Evolutionary conservation across 73 alveolate genomes (phyloP).

Genomic region (Stentor coeruleus): DNA sequence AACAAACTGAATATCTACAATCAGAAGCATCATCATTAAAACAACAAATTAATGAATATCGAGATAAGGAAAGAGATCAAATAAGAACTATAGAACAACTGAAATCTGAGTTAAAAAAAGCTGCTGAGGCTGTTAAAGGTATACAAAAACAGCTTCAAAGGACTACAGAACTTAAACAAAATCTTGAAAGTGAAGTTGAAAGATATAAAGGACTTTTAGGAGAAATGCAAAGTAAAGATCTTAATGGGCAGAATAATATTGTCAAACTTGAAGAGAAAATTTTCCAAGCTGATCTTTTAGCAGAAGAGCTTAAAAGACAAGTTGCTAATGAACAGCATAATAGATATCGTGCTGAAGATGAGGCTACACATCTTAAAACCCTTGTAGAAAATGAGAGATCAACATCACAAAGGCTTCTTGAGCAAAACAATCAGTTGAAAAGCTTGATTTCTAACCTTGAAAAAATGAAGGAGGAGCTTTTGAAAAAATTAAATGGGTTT

Average conservation of each 20-base stretch:
- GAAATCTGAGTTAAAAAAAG: slow-evolving; percentile 8
- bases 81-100: slow-evolving; percentile 34
- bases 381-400: slow-evolving; percentile 37
- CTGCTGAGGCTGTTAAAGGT: slow-evolving; percentile 32
- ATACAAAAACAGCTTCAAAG: slow-evolving; percentile 10
- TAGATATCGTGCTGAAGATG: slow-evolving; percentile 27
- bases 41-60: background rate
- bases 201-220: slow-evolving; percentile 23
- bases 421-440: slow-evolving; percentile 36
- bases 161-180: background rate
- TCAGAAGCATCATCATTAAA: background rate
- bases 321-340: slow-evolving; percentile 21
- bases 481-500: slow-evolving; percentile 29
- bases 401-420: background rate
- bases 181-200: slow-evolving; percentile 34
- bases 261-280: slow-evolving; percentile 39
- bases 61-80: slow-evolving; percentile 1
- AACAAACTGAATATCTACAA: slow-evolving; percentile 17
- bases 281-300: slow-evolving; percentile 34
- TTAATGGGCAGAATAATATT: slow-evolving; percentile 25
- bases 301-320: slow-evolving; percentile 38
- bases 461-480: slow-evolving; percentile 33
- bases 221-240: slow-evolving; percentile 16
- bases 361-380: slow-evolving; percentile 2
- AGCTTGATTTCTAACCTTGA: slow-evolving; percentile 45